phyloP scores from a whole-genome alignment of 192 early-diverging fungal species.

The Backusella tarrabulga region DNA sequence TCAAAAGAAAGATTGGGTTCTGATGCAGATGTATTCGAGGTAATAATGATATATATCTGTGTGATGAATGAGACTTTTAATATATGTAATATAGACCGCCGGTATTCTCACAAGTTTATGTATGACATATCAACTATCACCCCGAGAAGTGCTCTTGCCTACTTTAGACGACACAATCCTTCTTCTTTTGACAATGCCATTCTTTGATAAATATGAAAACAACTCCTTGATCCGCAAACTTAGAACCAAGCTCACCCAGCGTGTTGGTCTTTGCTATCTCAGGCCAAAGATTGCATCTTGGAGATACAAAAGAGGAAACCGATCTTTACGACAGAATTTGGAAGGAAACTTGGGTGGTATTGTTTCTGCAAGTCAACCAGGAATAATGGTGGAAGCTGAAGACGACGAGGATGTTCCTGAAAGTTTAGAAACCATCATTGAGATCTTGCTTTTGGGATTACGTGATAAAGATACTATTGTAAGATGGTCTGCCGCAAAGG shows the following conservation, averaged over 20 bases:
- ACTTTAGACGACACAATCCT: slow-evolving; percentile 45
- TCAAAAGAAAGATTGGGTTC: slow-evolving; percentile 37
- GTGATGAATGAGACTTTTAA: not conserved
- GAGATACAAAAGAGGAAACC: slow-evolving; percentile 69
- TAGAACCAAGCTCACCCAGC: slow-evolving; percentile 78
- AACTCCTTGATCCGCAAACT: slow-evolving; percentile 81
- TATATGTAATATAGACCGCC: slow-evolving; percentile 35
- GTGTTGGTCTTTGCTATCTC: slow-evolving; percentile 78
- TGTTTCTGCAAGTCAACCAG: slow-evolving; percentile 5
- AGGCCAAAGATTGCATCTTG: slow-evolving; percentile 67
- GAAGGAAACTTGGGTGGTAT: not conserved
- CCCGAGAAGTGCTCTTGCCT: slow-evolving; percentile 60
- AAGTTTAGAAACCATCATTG: slow-evolving; percentile 79
- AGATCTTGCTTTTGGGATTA: slow-evolving; percentile 78
- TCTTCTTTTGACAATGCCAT: slow-evolving; percentile 40
- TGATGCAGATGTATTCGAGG: slow-evolving; percentile 49
- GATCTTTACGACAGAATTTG: slow-evolving; percentile 60
- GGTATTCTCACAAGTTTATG: slow-evolving; percentile 69
- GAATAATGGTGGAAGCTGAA: slow-evolving; percentile 21
- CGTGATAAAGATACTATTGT: slow-evolving; percentile 94
- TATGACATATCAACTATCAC: slow-evolving; percentile 66
- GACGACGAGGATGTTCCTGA: slow-evolving; percentile 77
- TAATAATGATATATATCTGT: slow-evolving; percentile 1
- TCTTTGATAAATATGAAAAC: slow-evolving; percentile 53
- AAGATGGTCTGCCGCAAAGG: slow-evolving; percentile 97